Base-by-base conservation (phyloP, 805 yeast species). In the Schwanniomyces polymorphus region DNA sequence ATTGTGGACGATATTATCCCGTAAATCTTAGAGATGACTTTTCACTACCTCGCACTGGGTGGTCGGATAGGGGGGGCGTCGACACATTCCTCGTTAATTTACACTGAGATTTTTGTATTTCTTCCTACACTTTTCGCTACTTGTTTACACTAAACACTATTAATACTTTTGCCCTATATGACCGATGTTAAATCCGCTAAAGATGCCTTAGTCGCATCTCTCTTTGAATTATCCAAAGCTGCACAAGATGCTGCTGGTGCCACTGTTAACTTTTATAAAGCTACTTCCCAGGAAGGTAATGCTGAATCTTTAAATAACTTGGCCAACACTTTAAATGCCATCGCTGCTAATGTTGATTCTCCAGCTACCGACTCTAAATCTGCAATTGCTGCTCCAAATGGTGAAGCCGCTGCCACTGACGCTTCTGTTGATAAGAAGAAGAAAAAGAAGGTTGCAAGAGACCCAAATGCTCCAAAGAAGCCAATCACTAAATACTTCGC, bases 391-490 rank as follows among this genome's bases (percentile, higher is more conserved):
- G 40, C 35, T 18, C 6, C 35, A 4, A 50, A 48, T 9, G 53
- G 27, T 18, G 57, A 49, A 14, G 60, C 10, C 9, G 61, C 49
- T 38, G 49, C 50, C 12, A 50, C 58, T 44, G 53, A 58, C n/a
- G 52, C 57, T 2, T 38, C 38, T 17, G 38, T 44, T 39, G 75
- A 75, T 64, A 75, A 72, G 55, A 67, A 65, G 47, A 85, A 81
- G 68, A 81, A 79, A 58, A 74, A 70, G 58, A 76, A 74, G 58
- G 72, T 64, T 33, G 75, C 69, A 44, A 75, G 69, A 57, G 98
- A 92, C 68, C 97, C 97, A 44, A 85, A 88, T 60, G 97, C 97
- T 39, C 99, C 99, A 49, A 90, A 88, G 76, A 91, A 91, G 61
- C 98, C 99, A 12, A 75, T 89, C 60, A 91, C 97, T 18, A 86